Base-by-base conservation (phyloP, 2,329 filamentous ascomycete species). In the Penicillium sp. region DNA sequence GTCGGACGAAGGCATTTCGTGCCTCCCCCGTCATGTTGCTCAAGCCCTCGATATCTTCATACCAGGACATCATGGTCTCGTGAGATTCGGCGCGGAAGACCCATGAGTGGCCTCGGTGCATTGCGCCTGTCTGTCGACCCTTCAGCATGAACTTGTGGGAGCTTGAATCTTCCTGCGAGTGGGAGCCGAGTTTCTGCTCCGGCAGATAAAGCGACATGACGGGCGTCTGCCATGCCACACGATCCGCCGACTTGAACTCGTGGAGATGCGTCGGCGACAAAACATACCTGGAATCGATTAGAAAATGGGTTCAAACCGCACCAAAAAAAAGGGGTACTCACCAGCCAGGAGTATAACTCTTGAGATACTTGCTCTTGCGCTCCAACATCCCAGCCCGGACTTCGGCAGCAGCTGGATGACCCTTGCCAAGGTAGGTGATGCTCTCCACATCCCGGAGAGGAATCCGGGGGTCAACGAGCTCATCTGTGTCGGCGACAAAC, bases 131-230 rank as follows among this genome's bases (percentile, higher is more conserved):
- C 75, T 97, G 93, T 57, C 92, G 89, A 42, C 94, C 94, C 75
- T 97, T 99, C 67, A 99, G 86, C 73, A 97, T 91, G 72, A 99
- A 99, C 72, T 99, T 99, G 78, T 96, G 93, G 39, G 91, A 97
- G 13, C 88, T 90, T 13, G 90, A 92, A 46, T 85, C 87, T 56
- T 86, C 85, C 57, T 86, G 83, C 10, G 93, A 97, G 70, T 95
- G 91, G 35, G 92, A 95, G 37, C 94, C 94, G 54, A 99, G 82
- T 72, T 96, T 97, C 75, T 97, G 94, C 65, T 97, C 94, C 7
- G 89, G 89, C 29, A 99, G 83, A 70, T 94, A 96, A 53, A 99
- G 81, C 40, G 94, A 97, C 93, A 99, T 97, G 70, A 97, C 85
- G 1, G 94, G 94, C 38, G 89, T 87, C 74, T 94, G 90, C 56